Percentiles rank a stretch among this genome's conserved stretches.
Evolutionary conservation across 495 filamentous ascomycete species (phyloP).

Genomic region (Venustampulla echinocandica): DNA sequence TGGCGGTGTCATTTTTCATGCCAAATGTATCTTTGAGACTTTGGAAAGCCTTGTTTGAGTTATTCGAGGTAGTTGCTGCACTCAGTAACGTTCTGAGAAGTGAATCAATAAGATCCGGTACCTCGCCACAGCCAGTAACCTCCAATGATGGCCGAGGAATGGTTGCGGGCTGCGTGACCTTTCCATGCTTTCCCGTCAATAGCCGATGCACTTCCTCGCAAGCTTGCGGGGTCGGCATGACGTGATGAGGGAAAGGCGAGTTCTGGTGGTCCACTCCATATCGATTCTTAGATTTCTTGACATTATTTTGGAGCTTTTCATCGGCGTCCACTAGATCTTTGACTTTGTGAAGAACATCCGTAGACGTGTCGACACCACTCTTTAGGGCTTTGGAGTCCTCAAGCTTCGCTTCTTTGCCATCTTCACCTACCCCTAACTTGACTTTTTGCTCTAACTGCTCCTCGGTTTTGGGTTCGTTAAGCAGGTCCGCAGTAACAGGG

Average conservation of each 20-base stretch:
- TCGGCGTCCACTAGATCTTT: background rate
- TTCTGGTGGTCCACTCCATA: constrained; percentile 40
- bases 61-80: constrained; percentile 59
- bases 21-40: constrained; percentile 67
- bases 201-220: constrained; percentile 68
- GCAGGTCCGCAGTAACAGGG: no score
- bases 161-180: constrained; percentile 52
- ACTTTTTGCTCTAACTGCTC: no score
- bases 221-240: constrained; percentile 58
- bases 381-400: background rate
- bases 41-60: constrained; percentile 60
- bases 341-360: constrained; percentile 5
- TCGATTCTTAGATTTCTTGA: constrained; percentile 31
- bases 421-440: background rate
- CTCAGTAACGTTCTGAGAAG: constrained; percentile 75
- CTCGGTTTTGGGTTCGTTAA: no score
- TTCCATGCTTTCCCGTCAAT: constrained; percentile 57
- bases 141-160: constrained; percentile 71
- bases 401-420: background rate
- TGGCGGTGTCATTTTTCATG: constrained; percentile 55
- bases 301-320: no score
- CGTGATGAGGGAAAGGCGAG: constrained; percentile 62
- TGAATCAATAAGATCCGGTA: constrained; percentile 84
- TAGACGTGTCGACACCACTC: background rate
- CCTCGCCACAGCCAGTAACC: constrained; percentile 85